Evolutionary conservation across 345 rosid genomes (phyloP), one percentile per base, ranked within the genome.

Genomic region (Lepidium africanum): DNA sequence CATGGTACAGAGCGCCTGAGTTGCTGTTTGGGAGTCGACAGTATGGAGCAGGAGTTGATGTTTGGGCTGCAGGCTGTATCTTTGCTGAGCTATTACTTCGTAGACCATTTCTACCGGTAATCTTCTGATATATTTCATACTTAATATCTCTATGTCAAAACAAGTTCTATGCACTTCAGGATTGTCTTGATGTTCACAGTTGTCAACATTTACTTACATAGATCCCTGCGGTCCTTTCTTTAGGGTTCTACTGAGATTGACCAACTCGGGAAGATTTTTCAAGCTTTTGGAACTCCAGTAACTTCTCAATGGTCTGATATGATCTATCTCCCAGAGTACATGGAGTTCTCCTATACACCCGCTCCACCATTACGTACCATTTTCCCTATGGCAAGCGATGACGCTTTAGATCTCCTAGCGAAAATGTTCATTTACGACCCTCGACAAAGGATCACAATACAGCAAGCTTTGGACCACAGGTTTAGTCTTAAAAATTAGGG

Each of bases 1-100:
- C 81, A 56, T 84, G 88, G 86, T 84, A 84, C 67, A 80, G 88
- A 76, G 84, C 88, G 15, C 88, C 88, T 42, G 88, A 84, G 66
- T 62, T 84, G 35, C 46, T 84, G 19, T 84, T 84, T 66, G 88
- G 88, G 45, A 59, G 86, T 62, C 75, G 79, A 70, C 88, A 78
- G 40, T 84, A 84, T 38, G 88, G 83, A 47, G 74, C 84, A 33
- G 83, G 80, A 17, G 88, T 84, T 78, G 88, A 84, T 82, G 86
- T 84, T 7, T 82, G 84, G 88, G 88, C 88, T 65, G 88, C 86
- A 36, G 88, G 81, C 14, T 84, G 86, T 67, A 80, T 84, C 70
- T 84, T 84, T 55, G 88, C 88, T 12, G 86, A 84, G 74, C 84
- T 84, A 14, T 67, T 84, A 54, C 81, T 74, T 32, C 88, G 86